These are phyloP conservation scores for Gaertneriomyces sp. DNA, from an alignment of 192 early-diverging fungal genomes.

Conservation along the genomic window DNA sequence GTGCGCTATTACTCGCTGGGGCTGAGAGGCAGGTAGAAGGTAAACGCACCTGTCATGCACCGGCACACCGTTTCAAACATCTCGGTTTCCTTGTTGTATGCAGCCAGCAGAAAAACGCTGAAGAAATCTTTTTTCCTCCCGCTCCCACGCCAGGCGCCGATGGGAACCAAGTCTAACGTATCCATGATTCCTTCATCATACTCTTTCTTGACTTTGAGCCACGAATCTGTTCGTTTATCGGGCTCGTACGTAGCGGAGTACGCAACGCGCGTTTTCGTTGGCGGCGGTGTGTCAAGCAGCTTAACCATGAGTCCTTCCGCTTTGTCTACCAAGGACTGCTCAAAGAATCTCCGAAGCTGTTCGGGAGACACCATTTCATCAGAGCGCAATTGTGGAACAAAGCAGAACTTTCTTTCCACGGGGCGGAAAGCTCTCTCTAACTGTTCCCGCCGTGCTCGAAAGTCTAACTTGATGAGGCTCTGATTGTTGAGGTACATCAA, in stretches of 20 bases:
- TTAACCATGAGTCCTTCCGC: conserved; percentile 26
- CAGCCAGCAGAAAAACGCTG: conserved; percentile 16
- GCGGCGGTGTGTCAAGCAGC: conserved; percentile 12
- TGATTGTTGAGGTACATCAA: conserved; percentile 21
- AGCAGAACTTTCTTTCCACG: conserved; percentile 14
- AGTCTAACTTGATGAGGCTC: conserved; percentile 9
- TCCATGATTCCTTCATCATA: conserved; percentile 12
- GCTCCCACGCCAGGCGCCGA: conserved; percentile 25
- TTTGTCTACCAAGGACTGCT: neutral
- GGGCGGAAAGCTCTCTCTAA: conserved; percentile 8
- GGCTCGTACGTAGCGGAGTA: conserved; percentile 20
- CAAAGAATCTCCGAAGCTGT: conserved; percentile 10
- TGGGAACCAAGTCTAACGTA: conserved; percentile 22
- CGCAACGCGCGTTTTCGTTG: neutral
- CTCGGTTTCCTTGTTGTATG: conserved; percentile 12
- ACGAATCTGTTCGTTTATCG: conserved; percentile 18
- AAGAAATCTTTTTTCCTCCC: conserved; percentile 21
- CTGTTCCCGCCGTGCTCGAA: conserved; percentile 14
- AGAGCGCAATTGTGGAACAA: conserved; percentile 11
- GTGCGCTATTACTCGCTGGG: too few relatives aligned
- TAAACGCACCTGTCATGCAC: conserved; percentile 24
- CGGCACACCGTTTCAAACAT: conserved; percentile 10
- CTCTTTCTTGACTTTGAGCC: conserved; percentile 29
- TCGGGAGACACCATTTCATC: neutral
- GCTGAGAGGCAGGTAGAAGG: too few relatives aligned